phyloP scores from a whole-genome alignment of 1,284 basidiomycete genomes.

The Tilletia walkeri region DNA sequence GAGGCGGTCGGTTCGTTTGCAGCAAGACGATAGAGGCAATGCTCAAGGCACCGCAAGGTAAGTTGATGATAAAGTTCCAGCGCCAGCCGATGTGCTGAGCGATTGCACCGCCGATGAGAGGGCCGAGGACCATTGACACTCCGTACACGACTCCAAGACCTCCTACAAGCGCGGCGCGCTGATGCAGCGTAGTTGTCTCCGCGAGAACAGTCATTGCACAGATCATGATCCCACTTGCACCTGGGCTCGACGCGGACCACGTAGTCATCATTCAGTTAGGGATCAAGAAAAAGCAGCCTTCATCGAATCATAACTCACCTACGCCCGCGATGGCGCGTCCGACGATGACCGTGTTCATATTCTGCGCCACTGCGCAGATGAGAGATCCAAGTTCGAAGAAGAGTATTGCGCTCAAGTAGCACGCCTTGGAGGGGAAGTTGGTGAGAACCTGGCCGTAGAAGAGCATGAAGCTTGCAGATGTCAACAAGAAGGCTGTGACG shows the following conservation, averaged over 20 bases:
- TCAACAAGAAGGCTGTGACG: conserved; percentile 38
- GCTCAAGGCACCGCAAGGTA: background rate
- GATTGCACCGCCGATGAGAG: conserved; percentile 36
- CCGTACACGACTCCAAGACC: conserved; percentile 36
- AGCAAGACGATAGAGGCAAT: background rate
- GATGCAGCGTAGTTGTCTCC: too few relatives aligned
- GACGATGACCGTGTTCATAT: conserved; percentile 40
- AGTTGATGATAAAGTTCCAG: background rate
- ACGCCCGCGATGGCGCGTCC: conserved; percentile 42
- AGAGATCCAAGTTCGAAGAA: conserved; percentile 43
- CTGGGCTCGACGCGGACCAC: conserved; percentile 19
- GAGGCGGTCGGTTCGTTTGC: background rate
- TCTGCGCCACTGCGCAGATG: conserved; percentile 40
- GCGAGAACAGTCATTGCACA: too few relatives aligned
- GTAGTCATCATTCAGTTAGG: conserved; percentile 33
- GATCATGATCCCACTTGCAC: too few relatives aligned
- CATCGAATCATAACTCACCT: conserved; percentile 17
- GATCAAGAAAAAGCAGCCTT: too few relatives aligned
- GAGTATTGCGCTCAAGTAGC: conserved; percentile 29
- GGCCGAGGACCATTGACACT: conserved; percentile 29
- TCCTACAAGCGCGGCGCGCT: conserved; percentile 23
- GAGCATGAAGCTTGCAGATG: conserved; percentile 43
- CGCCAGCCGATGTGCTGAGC: conserved; percentile 34
- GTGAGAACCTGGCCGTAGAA: conserved; percentile 38
- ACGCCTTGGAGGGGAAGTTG: conserved; percentile 39